Base-by-base conservation (phyloP, 2,329 filamentous ascomycete genomes). In the Madurella mycetomatis region DNA sequence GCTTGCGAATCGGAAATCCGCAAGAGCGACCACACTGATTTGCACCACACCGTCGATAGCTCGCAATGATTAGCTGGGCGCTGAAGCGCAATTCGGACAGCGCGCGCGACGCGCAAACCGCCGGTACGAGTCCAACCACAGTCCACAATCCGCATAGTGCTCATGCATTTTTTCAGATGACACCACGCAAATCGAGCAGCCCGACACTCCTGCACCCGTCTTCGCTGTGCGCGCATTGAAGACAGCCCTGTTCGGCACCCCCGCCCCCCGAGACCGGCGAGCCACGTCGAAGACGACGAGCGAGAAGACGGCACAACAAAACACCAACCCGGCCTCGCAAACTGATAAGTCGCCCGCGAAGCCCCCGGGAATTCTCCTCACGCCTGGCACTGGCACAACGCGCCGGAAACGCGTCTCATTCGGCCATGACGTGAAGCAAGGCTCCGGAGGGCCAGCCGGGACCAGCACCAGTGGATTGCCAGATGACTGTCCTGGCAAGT, bases 401-500 rank as follows among this genome's bases (percentile, higher is more conserved):
- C 77, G 79, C 49, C 77, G 81, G 42, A 87, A 87, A 66, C 82
- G 81, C 60, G 84, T 87, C 19, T 85, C 84, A 0, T 87, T 86
- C 62, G 82, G 79, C 12, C 73, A 77, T 53, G 82, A 84, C 48
- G 76, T 84, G 12, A 64, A 72, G 16, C 70, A 72, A 41, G 77
- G 76, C 17, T 71, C 72, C 4, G 69, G 60, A 17, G 65, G 63
- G 54, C 67, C 68, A 1, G 53, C 46, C 43, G 56, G 58, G 47
- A 53, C 54, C 17, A 65, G 63, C 44, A 66, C 63, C 51, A 63
- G 56, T 47, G 65, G 65, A 13, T 59, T 69, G 7, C 63, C 64
- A 4, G 65, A 69, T 40, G 64, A 69, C 2, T 62, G 62, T 17
- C 62, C 65, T 19, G 66, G 62, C 25, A 70, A 67, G 49, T 62